Conservation (phyloP, 192 early-diverging fungal genomes). For the Umbelopsis isabellina region DNA sequence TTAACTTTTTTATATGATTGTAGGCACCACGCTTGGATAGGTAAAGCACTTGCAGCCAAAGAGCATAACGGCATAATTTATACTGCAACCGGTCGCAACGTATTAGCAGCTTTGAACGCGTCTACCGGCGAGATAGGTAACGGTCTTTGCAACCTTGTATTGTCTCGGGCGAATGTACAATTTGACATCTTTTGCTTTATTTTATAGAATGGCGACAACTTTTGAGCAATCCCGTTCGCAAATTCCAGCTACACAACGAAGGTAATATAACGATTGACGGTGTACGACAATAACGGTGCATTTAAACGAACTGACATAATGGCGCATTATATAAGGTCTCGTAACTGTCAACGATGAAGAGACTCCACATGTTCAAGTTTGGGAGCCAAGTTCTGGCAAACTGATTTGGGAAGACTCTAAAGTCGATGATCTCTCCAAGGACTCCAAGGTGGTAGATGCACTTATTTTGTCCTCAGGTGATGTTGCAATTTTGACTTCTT, state of each 20-base stretch:
- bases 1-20: not conserved
- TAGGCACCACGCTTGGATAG: constrained; percentile 62
- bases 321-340: constrained; percentile 28
- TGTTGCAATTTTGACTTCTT: constrained; percentile 15
- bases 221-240: constrained; percentile 62
- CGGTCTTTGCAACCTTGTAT: constrained; percentile 2
- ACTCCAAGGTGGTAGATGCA: constrained; percentile 13
- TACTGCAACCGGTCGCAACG: constrained; percentile 69
- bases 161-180: not conserved
- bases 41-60: constrained; percentile 42
- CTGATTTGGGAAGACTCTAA: constrained; percentile 35
- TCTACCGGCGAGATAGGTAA: constrained; percentile 70
- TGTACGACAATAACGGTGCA: constrained; percentile 20
- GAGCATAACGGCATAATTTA: constrained; percentile 45
- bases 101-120: constrained; percentile 70
- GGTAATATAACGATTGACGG: constrained; percentile 46
- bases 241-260: constrained; percentile 49
- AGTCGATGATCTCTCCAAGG: constrained; percentile 25
- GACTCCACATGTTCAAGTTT: constrained; percentile 32
- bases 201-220: constrained; percentile 76
- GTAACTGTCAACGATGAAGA: constrained; percentile 31
- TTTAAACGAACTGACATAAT: constrained; percentile 13
- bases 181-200: not conserved
- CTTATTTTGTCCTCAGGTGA: not conserved
- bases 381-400: constrained; percentile 42